A percentile compares a stretch with the other conserved stretches of the same genome.
Conservation (phyloP, 257 asterid species). For the Fraxinus pennsylvanica region DNA sequence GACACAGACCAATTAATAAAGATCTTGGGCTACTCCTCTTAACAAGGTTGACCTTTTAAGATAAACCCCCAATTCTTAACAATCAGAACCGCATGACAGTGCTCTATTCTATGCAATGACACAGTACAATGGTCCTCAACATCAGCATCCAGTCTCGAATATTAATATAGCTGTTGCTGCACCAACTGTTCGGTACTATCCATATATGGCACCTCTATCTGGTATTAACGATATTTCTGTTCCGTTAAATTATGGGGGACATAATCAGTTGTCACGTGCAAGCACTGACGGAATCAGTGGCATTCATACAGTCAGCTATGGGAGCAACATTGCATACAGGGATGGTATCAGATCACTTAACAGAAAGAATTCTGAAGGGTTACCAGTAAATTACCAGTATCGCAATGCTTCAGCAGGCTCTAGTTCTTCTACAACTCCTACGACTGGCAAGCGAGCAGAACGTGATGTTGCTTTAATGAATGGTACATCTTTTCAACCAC, state of each 20-base stretch:
- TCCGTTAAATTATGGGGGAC: slow-evolving; percentile 52
- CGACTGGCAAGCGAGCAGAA: slow-evolving; percentile 36
- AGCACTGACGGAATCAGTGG: slow-evolving; percentile 30
- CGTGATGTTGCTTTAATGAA: slow-evolving; percentile 36
- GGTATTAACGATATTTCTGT: slow-evolving; percentile 50
- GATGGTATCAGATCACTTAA: slow-evolving; percentile 51
- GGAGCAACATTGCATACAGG: slow-evolving; percentile 43
- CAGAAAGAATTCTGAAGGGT: slow-evolving; percentile 60
- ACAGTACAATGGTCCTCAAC: slow-evolving; percentile 32
- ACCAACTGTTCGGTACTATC: slow-evolving; percentile 37
- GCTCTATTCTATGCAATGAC: slow-evolving; percentile 34
- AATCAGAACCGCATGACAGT: slow-evolving; percentile 38
- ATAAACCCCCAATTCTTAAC: too few species aligned
- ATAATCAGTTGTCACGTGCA: slow-evolving; percentile 43
- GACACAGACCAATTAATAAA: too few species aligned
- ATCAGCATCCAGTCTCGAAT: slow-evolving; percentile 30
- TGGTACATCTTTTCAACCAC: slow-evolving; percentile 31
- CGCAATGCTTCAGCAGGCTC: slow-evolving; percentile 50
- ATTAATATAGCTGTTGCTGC: slow-evolving; percentile 29
- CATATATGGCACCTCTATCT: slow-evolving; percentile 54
- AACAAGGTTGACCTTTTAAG: too few species aligned
- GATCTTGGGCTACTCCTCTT: too few species aligned
- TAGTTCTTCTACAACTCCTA: slow-evolving; percentile 53
- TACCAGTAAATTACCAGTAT: slow-evolving; percentile 38
- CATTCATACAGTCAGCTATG: slow-evolving; percentile 34